These are phyloP conservation scores for Cordyceps farinosa DNA, from an alignment of 2,329 filamentous ascomycete genomes.

Conservation along the genomic window DNA sequence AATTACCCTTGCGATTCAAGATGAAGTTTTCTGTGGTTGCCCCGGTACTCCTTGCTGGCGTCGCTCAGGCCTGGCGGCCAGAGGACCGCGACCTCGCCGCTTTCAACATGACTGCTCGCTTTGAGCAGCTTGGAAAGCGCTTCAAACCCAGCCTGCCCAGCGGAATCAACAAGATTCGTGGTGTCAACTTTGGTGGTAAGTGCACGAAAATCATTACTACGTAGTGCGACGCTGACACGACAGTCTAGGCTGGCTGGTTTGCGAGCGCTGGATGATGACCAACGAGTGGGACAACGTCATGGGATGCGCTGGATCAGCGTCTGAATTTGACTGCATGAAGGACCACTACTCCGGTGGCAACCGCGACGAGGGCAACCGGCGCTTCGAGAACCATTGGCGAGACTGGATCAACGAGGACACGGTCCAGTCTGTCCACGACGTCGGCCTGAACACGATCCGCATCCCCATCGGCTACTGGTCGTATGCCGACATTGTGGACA, in stretches of 20 bases:
- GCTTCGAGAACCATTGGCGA: conserved; percentile 47
- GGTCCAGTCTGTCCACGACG: conserved; percentile 40
- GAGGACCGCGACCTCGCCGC: conserved; percentile 30
- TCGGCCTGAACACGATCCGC: conserved; percentile 51
- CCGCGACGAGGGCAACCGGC: conserved; percentile 39
- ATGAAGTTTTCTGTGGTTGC: conserved; percentile 27
- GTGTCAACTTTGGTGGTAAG: conserved; percentile 50
- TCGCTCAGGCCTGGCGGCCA: conserved; percentile 29
- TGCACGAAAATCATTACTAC: background rate
- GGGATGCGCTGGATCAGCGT: conserved; percentile 40
- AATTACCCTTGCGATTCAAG: background rate
- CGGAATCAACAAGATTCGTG: conserved; percentile 41
- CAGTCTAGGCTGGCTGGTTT: conserved; percentile 33
- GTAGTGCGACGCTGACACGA: background rate
- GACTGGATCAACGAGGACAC: conserved; percentile 25
- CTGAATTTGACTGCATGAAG: conserved; percentile 52
- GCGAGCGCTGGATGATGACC: conserved; percentile 50
- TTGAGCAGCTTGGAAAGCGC: conserved; percentile 31
- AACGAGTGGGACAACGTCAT: conserved; percentile 42
- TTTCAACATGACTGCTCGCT: conserved; percentile 32
- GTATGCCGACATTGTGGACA: conserved; percentile 44
- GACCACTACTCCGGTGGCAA: conserved; percentile 24
- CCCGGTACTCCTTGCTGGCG: conserved; percentile 23
- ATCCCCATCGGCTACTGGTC: conserved; percentile 55
- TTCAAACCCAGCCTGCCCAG: conserved; percentile 27